Conservation (phyloP, 2,329 filamentous ascomycete species). For the Fusarium irregulare region DNA sequence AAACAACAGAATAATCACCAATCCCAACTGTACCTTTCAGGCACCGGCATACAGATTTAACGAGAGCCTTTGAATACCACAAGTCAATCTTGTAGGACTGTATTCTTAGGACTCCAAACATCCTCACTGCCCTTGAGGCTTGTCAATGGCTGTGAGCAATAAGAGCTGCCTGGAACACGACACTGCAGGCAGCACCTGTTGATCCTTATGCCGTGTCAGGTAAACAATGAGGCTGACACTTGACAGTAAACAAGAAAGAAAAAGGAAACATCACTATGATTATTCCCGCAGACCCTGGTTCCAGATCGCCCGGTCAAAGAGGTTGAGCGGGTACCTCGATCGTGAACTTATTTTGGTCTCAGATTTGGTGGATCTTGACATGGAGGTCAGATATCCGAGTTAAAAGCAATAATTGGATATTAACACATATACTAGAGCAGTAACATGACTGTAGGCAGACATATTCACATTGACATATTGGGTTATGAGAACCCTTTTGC, state of each 20-base stretch:
- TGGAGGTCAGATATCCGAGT: not conserved
- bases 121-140: fast-evolving
- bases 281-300: not conserved
- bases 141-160: not conserved
- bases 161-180: not conserved
- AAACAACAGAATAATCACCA: too few relatives aligned
- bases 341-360: not conserved
- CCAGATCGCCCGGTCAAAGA: slow-evolving; percentile 1
- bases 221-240: not conserved
- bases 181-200: not conserved
- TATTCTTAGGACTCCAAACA: not conserved
- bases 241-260: not conserved
- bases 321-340: slow-evolving; percentile 9
- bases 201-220: not conserved
- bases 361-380: slow-evolving; percentile 13
- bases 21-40: too few relatives aligned
- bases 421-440: too few relatives aligned
- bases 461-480: fast-evolving
- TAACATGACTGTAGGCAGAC: not conserved
- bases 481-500: not conserved
- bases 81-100: not conserved
- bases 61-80: fast-evolving
- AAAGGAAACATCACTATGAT: not conserved
- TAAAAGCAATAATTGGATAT: too few relatives aligned
- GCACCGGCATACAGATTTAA: fast-evolving